Percentiles rank a stretch among this genome's conserved stretches.
phyloP scores from a whole-genome alignment of 305 asterid genomes.

The Fraxinus xanthoxyloides region DNA sequence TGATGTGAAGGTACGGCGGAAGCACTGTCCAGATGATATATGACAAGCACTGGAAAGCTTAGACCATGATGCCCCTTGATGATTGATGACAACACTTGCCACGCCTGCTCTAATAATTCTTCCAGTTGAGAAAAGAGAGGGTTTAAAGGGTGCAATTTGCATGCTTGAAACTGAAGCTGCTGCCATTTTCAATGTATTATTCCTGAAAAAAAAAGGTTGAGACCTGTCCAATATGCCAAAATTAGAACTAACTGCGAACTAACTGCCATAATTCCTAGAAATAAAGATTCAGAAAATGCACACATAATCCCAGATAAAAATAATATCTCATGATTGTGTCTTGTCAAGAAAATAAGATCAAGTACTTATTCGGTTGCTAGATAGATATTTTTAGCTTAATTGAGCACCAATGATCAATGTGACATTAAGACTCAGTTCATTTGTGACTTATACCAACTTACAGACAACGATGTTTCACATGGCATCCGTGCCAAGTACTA shows the following conservation, averaged over 20 bases:
- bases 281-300: neutral
- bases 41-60: conserved; percentile 53
- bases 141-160: conserved; percentile 33
- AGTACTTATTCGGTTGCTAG: neutral
- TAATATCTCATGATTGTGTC: neutral
- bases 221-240: neutral
- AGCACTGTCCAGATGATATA: conserved; percentile 44
- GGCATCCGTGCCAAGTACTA: neutral
- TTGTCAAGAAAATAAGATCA: neutral
- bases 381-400: neutral
- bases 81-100: conserved; percentile 29
- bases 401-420: neutral
- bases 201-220: neutral
- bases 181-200: conserved; percentile 35
- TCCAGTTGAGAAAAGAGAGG: conserved; percentile 32
- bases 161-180: conserved; percentile 37
- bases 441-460: neutral
- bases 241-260: neutral
- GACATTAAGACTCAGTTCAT: neutral
- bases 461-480: neutral
- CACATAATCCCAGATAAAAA: neutral
- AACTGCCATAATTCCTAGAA: neutral
- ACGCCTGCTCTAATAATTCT: conserved; percentile 28
- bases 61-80: conserved; percentile 41
- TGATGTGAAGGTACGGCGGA: conserved; percentile 44